phyloP scores from a whole-genome alignment of 306 rosid species.

The Vicia faba region DNA sequence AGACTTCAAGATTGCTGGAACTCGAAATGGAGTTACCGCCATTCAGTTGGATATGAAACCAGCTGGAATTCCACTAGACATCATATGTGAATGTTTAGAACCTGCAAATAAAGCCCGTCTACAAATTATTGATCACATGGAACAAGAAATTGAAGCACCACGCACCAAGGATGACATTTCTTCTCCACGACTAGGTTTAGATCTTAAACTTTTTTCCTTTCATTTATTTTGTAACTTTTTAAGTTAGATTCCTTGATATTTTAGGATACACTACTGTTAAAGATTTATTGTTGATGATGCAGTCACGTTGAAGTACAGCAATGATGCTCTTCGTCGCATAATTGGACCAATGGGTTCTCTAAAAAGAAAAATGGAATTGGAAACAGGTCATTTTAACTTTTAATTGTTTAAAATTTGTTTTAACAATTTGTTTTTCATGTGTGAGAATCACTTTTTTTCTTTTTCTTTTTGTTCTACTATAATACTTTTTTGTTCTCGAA shows the following conservation, averaged over 20 bases:
- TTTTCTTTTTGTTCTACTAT: background rate
- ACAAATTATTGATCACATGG: slow-evolving; percentile 91
- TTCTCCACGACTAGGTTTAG: slow-evolving; percentile 79
- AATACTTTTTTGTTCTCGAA: background rate
- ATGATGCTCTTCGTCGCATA: slow-evolving; percentile 77
- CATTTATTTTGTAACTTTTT: slow-evolving; percentile 17
- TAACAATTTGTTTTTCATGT: slow-evolving; percentile 14
- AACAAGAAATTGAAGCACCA: slow-evolving; percentile 72
- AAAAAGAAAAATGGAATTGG: slow-evolving; percentile 79
- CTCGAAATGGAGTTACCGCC: slow-evolving; percentile 81
- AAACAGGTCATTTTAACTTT: slow-evolving; percentile 66
- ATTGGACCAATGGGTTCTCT: slow-evolving; percentile 91
- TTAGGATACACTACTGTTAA: slow-evolving; percentile 29
- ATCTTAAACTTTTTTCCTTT: slow-evolving; percentile 22
- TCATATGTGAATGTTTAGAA: slow-evolving; percentile 81
- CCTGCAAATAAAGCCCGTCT: slow-evolving; percentile 88
- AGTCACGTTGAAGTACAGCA: slow-evolving; percentile 82
- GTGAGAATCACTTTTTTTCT: slow-evolving; percentile 11
- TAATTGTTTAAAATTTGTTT: slow-evolving; percentile 12
- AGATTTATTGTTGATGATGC: slow-evolving; percentile 46
- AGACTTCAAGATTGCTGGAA: slow-evolving; percentile 97
- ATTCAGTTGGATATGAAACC: slow-evolving; percentile 97
- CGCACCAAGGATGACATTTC: slow-evolving; percentile 52
- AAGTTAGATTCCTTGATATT: slow-evolving; percentile 22
- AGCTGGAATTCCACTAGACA: slow-evolving; percentile 94